Base-by-base conservation (phyloP, 78 protist genomes). In the Guillardia theta region DNA sequence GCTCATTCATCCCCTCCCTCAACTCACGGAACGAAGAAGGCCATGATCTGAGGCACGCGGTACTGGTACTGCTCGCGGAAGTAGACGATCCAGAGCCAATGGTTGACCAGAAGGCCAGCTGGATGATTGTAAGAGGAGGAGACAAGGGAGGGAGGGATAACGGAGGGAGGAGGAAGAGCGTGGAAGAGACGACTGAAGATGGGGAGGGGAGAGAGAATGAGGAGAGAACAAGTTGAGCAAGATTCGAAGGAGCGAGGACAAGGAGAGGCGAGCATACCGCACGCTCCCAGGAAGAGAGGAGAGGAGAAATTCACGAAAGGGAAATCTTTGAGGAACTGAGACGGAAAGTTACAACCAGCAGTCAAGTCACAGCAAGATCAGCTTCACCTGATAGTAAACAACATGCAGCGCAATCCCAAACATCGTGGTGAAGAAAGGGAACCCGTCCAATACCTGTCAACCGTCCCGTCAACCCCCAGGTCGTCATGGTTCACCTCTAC, bases 361-460 rank as follows among this genome's bases (percentile, higher is more conserved):
- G n/a, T n/a, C n/a, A n/a, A n/a, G n/a, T n/a, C n/a, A n/a, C n/a
- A n/a, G n/a, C n/a, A n/a, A n/a, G n/a, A n/a, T n/a, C n/a, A n/a
- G n/a, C n/a, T n/a, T n/a, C 30, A 64, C 62, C 62, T 53, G 83
- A 24, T 48, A 88, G 64, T 88, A 88, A 1, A 88, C 70, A 0
- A n/a, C 93, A 9, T 88, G 93, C 76, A 48, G 9, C 19, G 46
- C 93, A 9, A 88, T 27, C 47, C 93, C 62, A 27, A 88, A 48
- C 70, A 88, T 0, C 30, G 93, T 88, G 33, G 93, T 48, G 64
- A 88, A 48, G 15, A 88, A 22, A 8, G 93, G 93, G 37, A 88
- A 88, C 8, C 93, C 93, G 93, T 88, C 93, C 8, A 88, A 48
- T 6, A 88, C 22, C 36, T n/a, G n/a, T n/a, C n/a, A n/a, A n/a